Conservation (phyloP, 129 eudicot genomes). For the Arctium minus region DNA sequence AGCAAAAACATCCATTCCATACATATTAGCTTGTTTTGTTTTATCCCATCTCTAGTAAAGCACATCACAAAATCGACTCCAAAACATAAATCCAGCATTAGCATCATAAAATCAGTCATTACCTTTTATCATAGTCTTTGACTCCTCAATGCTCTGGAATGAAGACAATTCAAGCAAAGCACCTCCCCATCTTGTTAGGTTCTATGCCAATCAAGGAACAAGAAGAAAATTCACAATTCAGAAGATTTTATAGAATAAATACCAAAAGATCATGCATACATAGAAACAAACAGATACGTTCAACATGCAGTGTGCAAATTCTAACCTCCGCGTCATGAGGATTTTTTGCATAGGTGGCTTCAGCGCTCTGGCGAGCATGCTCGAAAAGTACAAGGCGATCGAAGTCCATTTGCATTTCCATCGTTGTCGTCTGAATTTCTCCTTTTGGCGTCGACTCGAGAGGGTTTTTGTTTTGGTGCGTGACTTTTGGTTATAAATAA, state of each 20-base stretch:
- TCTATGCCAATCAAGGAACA: conserved; percentile 34
- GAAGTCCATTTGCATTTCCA: conserved; percentile 69
- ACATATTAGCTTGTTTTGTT: background rate
- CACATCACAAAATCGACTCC: background rate
- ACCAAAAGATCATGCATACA: background rate
- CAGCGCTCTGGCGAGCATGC: conserved; percentile 83
- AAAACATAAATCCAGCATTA: background rate
- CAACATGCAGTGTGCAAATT: background rate
- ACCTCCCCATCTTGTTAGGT: conserved; percentile 87
- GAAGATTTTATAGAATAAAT: background rate
- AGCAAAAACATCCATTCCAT: background rate
- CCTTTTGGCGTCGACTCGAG: background rate
- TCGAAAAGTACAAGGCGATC: conserved; percentile 85
- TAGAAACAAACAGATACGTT: background rate
- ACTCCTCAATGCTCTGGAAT: conserved; percentile 48
- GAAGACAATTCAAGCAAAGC: conserved; percentile 80
- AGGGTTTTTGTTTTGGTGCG: background rate
- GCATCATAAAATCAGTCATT: background rate
- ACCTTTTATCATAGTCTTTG: conserved; percentile 71
- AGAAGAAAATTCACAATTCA: background rate
- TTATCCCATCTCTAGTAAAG: background rate
- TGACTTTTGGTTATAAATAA: background rate
- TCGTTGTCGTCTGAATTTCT: conserved; percentile 11
- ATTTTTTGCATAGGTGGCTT: conserved; percentile 57
- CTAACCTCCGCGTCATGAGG: conserved; percentile 70